phyloP scores from a whole-genome alignment of 1,284 basidiomycete species.

The Tilletia horrida region DNA sequence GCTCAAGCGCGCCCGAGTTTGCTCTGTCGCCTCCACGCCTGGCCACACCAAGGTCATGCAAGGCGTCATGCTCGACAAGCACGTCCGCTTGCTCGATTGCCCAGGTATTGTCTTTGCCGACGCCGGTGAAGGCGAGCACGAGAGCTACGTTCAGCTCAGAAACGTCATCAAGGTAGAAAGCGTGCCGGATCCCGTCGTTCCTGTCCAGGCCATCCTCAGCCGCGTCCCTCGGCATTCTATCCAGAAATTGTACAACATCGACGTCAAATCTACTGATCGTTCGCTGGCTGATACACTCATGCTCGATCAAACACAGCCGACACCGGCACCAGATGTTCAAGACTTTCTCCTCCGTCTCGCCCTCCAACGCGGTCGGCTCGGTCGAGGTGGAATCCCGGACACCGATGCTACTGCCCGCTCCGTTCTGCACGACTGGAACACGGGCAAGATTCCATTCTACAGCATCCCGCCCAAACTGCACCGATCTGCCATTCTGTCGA shows the following conservation, averaged over 20 bases:
- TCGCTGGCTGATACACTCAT: neutral
- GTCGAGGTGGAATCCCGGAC: constrained; percentile 84
- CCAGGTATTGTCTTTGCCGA: constrained; percentile 74
- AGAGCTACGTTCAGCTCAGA: constrained; percentile 59
- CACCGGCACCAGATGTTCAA: constrained; percentile 61
- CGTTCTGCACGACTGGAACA: constrained; percentile 91
- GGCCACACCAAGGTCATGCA: constrained; percentile 95
- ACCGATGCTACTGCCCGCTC: constrained; percentile 75
- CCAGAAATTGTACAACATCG: constrained; percentile 36
- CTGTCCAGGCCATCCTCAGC: constrained; percentile 56
- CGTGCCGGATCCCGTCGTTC: constrained; percentile 81
- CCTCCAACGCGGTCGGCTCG: constrained; percentile 69
- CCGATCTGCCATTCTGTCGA: constrained; percentile 66
- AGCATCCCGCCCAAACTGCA: constrained; percentile 74
- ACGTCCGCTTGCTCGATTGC: constrained; percentile 86
- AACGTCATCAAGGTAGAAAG: constrained; percentile 92
- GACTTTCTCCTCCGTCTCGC: constrained; percentile 91
- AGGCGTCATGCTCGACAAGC: constrained; percentile 85
- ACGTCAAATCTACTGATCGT: neutral
- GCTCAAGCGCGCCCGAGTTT: constrained; percentile 67
- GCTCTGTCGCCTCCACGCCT: constrained; percentile 88
- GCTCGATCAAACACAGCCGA: neutral
- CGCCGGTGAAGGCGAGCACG: constrained; percentile 56
- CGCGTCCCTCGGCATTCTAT: constrained; percentile 40
- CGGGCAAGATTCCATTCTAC: constrained; percentile 88